Evolutionary conservation across 2,329 filamentous ascomycete genomes (phyloP), one percentile per base, ranked within the genome.

Genomic region (Fusarium sp.): DNA sequence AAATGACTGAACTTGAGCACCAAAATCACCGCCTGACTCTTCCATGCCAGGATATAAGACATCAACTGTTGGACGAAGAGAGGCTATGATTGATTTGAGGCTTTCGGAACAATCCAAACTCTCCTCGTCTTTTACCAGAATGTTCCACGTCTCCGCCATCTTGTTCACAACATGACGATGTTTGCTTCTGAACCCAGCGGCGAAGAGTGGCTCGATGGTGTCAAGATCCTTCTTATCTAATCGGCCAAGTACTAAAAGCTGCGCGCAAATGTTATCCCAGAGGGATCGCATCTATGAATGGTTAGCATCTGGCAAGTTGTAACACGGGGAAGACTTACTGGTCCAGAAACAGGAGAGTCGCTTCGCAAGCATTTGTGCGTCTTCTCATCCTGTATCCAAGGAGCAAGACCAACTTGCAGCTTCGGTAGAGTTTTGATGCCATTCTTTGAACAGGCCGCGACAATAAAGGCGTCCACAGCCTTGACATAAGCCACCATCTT

Each of bases 121-220:
- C 5, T 87, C 82, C 41, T 87, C 84, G 18, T 86, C 81, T 21
- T 89, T 89, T 74, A 93, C 93, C 0, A 90, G 86, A 1, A 80
- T 77, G 71, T 94, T 94, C 93, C 93, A 98, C 66, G 83, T 72
- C 25, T 81, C 80, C 40, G 82, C 79, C 20, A 84, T 80, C 74
- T 75, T 83, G 77, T 79, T 89, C 66, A 81, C 92, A 72, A 82
- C 86, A 63, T 77, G 81, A 59, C 75, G 80, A 74, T 85, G 91
- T 78, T 82, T 90, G 81, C 82, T 90, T 68, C 78, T 85, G 78
- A 86, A 90, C 2, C 84, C 87, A 13, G 86, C 84, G 43, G 83
- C 85, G 18, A 90, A 75, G 7, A 90, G 75, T 4, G 80, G 77
- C 69, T 90, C 87, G 4, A 93, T 78, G 2, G 82, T 77, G 11